Conservation (phyloP, 306 rosid genomes). For the Arachis stenosperma region DNA sequence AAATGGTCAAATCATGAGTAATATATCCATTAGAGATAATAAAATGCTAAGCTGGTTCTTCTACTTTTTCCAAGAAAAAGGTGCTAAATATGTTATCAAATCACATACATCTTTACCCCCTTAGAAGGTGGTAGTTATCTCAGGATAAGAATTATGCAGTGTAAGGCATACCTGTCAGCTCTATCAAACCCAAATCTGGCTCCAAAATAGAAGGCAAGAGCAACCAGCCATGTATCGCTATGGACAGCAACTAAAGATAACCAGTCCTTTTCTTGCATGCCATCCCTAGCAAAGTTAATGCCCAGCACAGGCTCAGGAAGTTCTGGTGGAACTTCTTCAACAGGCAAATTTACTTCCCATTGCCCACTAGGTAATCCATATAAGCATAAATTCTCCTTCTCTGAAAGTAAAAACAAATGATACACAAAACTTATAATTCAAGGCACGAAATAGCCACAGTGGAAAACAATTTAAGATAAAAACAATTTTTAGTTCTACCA, state of each 20-base stretch:
- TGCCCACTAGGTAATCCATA: constrained; percentile 80
- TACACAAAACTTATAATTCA: constrained; percentile 19
- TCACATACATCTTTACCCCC: constrained; percentile 19
- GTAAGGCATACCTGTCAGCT: constrained; percentile 65
- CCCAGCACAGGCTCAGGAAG: constrained; percentile 95
- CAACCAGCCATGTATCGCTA: constrained; percentile 85
- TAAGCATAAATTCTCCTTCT: constrained; percentile 91
- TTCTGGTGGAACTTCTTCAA: constrained; percentile 96
- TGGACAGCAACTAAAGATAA: constrained; percentile 86
- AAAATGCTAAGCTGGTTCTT: constrained; percentile 24
- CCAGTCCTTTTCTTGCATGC: constrained; percentile 92
- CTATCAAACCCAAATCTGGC: constrained; percentile 87
- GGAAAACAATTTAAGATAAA: constrained; percentile 26
- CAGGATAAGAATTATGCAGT: constrained; percentile 8
- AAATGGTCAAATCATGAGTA: constrained; percentile 21
- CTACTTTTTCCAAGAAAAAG: neutral
- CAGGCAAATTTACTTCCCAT: constrained; percentile 97
- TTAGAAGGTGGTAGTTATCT: constrained; percentile 19
- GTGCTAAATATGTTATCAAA: neutral
- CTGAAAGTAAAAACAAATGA: constrained; percentile 51
- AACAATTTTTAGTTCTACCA: neutral
- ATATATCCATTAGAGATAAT: constrained; percentile 15
- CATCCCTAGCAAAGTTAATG: constrained; percentile 92
- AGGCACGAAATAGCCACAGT: constrained; percentile 24
- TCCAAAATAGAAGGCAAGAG: constrained; percentile 90